A percentile compares a stretch with the other conserved stretches of the same genome.
Conservation (phyloP, 1,139 yeast genomes). For the Williopsis jadinii region DNA sequence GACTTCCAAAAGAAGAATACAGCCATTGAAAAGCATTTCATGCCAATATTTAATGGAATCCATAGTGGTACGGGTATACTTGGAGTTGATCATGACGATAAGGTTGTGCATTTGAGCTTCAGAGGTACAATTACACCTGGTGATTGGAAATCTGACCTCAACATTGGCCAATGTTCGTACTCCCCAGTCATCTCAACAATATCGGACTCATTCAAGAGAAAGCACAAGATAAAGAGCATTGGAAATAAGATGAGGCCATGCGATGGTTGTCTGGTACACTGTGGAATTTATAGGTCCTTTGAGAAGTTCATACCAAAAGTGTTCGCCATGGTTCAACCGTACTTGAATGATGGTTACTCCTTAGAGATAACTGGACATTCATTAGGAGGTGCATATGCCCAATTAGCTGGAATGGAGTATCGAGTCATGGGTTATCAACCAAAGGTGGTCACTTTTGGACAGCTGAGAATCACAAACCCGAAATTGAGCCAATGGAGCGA, state of each 20-base stretch:
- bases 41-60: constrained; percentile 25
- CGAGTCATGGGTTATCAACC: constrained; percentile 44
- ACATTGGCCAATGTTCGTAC: constrained; percentile 17
- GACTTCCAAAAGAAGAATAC: not conserved
- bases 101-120: constrained; percentile 37
- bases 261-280: constrained; percentile 47
- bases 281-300: constrained; percentile 44
- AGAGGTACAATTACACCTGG: constrained; percentile 52
- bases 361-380: constrained; percentile 63
- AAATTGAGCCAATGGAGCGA: constrained; percentile 46
- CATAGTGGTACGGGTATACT: constrained; percentile 35
- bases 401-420: constrained; percentile 53
- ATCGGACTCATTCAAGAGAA: not conserved
- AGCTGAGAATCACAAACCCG: constrained; percentile 55
- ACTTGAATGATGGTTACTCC: constrained; percentile 35
- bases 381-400: constrained; percentile 64
- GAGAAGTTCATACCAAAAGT: constrained; percentile 31
- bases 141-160: constrained; percentile 53
- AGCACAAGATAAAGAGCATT: not conserved
- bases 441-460: constrained; percentile 49
- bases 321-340: constrained; percentile 29
- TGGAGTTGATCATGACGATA: constrained; percentile 33
- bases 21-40: constrained; percentile 5
- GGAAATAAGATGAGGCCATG: constrained; percentile 25
- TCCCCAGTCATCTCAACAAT: constrained; percentile 11